A percentile compares a stretch with the other conserved stretches of the same genome.
Conservation (phyloP, 495 filamentous ascomycete genomes). For the Immersiella caudata region DNA sequence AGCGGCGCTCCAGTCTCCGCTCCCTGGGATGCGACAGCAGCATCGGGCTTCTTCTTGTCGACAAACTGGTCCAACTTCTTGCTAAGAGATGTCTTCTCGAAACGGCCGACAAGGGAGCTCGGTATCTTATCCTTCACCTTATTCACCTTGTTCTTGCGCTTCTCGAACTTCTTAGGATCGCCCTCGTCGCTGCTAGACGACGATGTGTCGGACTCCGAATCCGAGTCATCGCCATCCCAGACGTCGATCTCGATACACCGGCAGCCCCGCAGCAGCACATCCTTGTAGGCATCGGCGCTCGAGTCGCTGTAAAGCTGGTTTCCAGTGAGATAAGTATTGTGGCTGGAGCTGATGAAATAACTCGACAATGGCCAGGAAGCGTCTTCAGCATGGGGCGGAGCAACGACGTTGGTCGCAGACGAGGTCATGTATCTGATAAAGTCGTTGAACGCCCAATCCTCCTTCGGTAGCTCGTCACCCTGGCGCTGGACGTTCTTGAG, state of each 20-base stretch:
- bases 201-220: slow-evolving; percentile 44
- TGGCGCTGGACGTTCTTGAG: slow-evolving; percentile 38
- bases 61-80: slow-evolving; percentile 42
- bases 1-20: slow-evolving; percentile 17
- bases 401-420: slow-evolving; percentile 49
- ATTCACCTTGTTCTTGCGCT: slow-evolving; percentile 25
- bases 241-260: slow-evolving; percentile 95
- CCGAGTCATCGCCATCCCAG: slow-evolving; percentile 76
- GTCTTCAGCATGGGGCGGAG: slow-evolving; percentile 49
- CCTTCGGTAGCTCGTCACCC: slow-evolving; percentile 21
- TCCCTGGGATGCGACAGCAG: slow-evolving; percentile 38
- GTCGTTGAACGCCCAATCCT: slow-evolving; percentile 47
- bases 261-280: slow-evolving; percentile 81
- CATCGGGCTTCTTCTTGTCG: slow-evolving; percentile 29
- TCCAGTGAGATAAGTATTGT: slow-evolving; percentile 93
- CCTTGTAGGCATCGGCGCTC: slow-evolving; percentile 79
- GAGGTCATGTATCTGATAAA: slow-evolving; percentile 67
- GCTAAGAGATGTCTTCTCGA: slow-evolving; percentile 45
- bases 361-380: slow-evolving; percentile 71
- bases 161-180: slow-evolving; percentile 26
- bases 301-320: slow-evolving; percentile 88
- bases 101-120: slow-evolving; percentile 38
- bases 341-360: slow-evolving; percentile 90
- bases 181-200: slow-evolving; percentile 38
- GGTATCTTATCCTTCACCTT: slow-evolving; percentile 44